Evolutionary conservation across 2,329 filamentous ascomycete species (phyloP), one percentile per base, ranked within the genome.

Genomic region (Cladorrhinum sp.): DNA sequence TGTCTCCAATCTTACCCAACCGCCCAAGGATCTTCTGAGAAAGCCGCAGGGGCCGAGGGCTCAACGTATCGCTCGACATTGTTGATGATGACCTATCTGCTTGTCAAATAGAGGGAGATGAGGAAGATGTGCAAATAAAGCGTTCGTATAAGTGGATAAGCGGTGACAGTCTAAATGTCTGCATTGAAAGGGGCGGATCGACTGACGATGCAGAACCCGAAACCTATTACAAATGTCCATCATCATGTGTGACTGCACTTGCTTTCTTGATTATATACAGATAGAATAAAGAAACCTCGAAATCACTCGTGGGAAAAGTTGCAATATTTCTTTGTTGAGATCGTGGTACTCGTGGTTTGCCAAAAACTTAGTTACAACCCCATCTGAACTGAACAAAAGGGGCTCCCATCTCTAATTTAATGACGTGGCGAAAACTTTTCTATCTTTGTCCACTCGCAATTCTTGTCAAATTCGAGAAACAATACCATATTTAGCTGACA

Each of bases 21-120:
- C 61, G 62, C 10, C 63, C 49, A 2, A 68, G 55, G 18, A 68
- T 55, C 27, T 60, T 68, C 18, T 64, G 63, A 3, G 60, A 56
- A 23, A 68, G 60, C 4, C 55, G 52, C 12, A 32, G 8, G 7
- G 59, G 25, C n/a, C 55, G 20, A 54, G 29, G 50, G 13, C 38
- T 55, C 6, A 41, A 18, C 13, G 51, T 20, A 29, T 57, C 53
- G 49, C 18, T 50, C 20, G 57, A 53, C 57, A 59, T 62, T 22
- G 36, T 24, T 6, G 20, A 29, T 18, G 49, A 29, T 3, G 13
- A 20, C 25, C 24, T 13, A 25, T 54, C 49, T 59, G 29, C 25
- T 41, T 48, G 22, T 45, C 27, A 8, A 16, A 27, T 32, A 49
- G 20, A 41, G 16, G 16, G n/a, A n/a, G 8, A 41, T 13, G 16